Base-by-base conservation (phyloP, 306 rosid genomes). In the Cicer yamashitae region DNA sequence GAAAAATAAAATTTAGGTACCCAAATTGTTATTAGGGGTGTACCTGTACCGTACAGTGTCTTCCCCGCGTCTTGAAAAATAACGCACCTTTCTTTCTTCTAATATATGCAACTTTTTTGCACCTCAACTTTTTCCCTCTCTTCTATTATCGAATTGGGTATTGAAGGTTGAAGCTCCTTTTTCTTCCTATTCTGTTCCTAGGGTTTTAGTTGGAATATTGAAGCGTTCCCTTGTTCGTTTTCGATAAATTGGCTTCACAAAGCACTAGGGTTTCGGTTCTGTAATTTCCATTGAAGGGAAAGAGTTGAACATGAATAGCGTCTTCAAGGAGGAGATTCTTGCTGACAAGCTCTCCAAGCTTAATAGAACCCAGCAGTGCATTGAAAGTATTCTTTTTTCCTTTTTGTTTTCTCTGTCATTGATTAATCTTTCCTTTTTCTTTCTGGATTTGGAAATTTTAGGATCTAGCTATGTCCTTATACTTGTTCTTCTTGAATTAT, bases 291-390 rank as follows among this genome's bases (percentile, higher is more conserved):
- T 72, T 53, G 79, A 57, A 11, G 76, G 38, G 40, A 48, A 39
- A 57, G 66, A 67, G 71, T 76, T 78, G 84, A 83, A 87, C 58
- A 91, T 88, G 97, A 87, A 81, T 87, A 90, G 88, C 70, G 88
- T 86, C 44, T 94, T 91, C 88, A 81, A 83, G 63, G 96, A 94
- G 80, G 88, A 86, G 82, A 82, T 90, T 70, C 96, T 91, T 77
- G 94, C 87, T 1, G 98, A 94, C 75, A 91, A 88, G 90, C 89
- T 94, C 38, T 84, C 96, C 77, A 94, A 87, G 97, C 91, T 90
- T 82, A 90, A 88, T 87, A 90, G 83, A 86, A 87, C 94, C 77
- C 97, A 94, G 84, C 91, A 86, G 75, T 85, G 93, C 81, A 94
- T 91, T 43, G 96, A 90, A 83, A 91, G 98, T 90, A 91, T 87